These are phyloP conservation scores for Leishmania lainsoni DNA, from an alignment of 208 protist genomes.

Conservation along the genomic window DNA sequence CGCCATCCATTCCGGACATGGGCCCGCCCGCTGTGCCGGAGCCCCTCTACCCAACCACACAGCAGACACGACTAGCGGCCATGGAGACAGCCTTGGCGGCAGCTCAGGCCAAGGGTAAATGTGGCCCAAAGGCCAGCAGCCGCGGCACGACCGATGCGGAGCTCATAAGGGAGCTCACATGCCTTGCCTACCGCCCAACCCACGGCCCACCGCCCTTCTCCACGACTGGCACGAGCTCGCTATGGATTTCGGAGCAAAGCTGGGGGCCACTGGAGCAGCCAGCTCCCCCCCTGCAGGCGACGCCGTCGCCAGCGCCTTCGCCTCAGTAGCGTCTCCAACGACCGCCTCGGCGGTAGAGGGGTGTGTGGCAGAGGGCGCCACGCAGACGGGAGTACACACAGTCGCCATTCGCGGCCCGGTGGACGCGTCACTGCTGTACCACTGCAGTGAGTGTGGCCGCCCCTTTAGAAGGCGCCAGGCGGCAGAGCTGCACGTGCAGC, in stretches of 20 bases:
- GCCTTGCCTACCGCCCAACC: conserved; percentile 49
- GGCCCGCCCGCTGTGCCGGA: conserved; percentile 50
- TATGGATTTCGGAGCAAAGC: conserved; percentile 8
- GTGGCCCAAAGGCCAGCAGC: not conserved
- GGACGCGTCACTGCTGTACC: conserved; percentile 47
- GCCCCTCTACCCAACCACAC: conserved; percentile 37
- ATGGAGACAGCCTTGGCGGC: conserved; percentile 20
- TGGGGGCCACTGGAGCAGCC: not conserved
- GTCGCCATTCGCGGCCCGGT: conserved; percentile 34
- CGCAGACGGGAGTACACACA: conserved; percentile 1
- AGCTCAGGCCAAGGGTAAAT: not conserved
- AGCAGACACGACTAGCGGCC: conserved; percentile 40
- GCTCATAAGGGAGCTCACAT: not conserved
- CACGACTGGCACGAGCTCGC: conserved; percentile 49
- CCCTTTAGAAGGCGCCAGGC: conserved; percentile 40
- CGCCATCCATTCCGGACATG: conserved; percentile 36
- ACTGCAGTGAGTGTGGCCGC: conserved; percentile 69
- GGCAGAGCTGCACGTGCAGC: conserved; percentile 56
- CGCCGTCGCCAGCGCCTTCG: not conserved
- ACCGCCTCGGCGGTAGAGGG: not conserved
- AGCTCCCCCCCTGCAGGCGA: not conserved
- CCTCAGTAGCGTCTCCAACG: no score
- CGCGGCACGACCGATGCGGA: not conserved
- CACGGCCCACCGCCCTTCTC: conserved; percentile 53
- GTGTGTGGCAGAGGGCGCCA: not conserved